Conservation (phyloP, 2,329 filamentous ascomycete genomes). For the Bipolaris cookei region DNA sequence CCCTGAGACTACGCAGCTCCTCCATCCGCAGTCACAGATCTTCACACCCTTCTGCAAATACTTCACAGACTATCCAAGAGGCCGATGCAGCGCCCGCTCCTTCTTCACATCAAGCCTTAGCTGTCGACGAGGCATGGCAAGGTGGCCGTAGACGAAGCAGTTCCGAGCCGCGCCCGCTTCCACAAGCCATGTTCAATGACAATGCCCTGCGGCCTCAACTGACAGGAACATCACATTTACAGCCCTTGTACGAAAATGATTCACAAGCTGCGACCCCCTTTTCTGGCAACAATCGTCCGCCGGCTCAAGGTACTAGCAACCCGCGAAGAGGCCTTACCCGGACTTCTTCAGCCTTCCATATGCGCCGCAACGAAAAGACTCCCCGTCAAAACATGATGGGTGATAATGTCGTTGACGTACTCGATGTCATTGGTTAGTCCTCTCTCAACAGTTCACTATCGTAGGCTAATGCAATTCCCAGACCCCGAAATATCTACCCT, state of each 20-base stretch:
- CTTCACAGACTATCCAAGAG: background rate
- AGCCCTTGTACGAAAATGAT: conserved; percentile 43
- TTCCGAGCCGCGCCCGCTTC: conserved; percentile 42
- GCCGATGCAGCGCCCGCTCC: conserved; percentile 1
- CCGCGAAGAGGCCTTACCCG: conserved; percentile 28
- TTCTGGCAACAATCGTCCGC: conserved; percentile 23
- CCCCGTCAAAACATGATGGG: conserved; percentile 58
- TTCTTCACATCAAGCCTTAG: conserved; percentile 6
- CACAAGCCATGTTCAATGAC: conserved; percentile 30
- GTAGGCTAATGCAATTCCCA: conserved; percentile 50
- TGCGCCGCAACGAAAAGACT: conserved; percentile 30
- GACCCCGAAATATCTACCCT: conserved; percentile 84
- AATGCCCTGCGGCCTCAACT: conserved; percentile 35
- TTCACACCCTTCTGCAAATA: conserved; percentile 9
- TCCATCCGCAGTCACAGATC: conserved; percentile 42
- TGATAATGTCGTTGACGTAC: conserved; percentile 66
- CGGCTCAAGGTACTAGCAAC: conserved; percentile 17
- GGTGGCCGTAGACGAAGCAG: conserved; percentile 40
- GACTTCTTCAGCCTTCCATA: conserved; percentile 35
- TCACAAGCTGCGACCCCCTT: conserved; percentile 10
- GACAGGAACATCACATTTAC: conserved; percentile 37
- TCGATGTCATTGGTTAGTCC: conserved; percentile 70
- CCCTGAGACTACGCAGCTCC: conserved; percentile 27
- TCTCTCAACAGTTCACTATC: background rate
- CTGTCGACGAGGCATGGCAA: conserved; percentile 22